Conservation (phyloP, 306 rosid genomes). For the Prunus padus region DNA sequence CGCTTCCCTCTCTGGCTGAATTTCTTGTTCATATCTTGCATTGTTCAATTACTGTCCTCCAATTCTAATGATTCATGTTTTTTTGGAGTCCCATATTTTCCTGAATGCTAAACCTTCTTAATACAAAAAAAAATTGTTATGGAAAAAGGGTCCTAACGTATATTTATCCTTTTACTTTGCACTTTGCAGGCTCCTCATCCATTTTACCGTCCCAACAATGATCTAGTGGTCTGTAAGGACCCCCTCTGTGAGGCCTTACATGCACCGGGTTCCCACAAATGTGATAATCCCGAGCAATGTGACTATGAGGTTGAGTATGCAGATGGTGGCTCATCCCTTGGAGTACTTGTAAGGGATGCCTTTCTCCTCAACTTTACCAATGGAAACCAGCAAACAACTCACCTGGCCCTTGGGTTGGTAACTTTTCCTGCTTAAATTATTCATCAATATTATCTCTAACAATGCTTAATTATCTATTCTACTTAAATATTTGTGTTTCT, state of each 20-base stretch:
- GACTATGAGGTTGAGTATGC: conserved; percentile 81
- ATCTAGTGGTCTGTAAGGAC: conserved; percentile 70
- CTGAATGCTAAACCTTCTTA: background rate
- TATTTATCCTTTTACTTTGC: conserved; percentile 8
- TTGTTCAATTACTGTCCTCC: no score
- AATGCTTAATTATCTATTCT: background rate
- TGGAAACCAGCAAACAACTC: conserved; percentile 58
- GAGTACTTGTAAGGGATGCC: conserved; percentile 71
- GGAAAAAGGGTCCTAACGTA: background rate
- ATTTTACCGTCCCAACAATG: conserved; percentile 63
- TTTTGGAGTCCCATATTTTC: background rate
- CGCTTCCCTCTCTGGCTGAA: background rate
- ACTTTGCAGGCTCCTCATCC: conserved; percentile 75
- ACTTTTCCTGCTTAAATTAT: conserved; percentile 16
- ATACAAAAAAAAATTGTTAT: background rate
- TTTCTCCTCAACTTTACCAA: conserved; percentile 63
- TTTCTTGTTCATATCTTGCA: background rate
- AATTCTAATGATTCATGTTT: no score
- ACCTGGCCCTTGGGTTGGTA: conserved; percentile 77
- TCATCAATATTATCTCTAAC: background rate
- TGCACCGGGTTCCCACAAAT: conserved; percentile 41
- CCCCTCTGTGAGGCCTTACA: conserved; percentile 69
- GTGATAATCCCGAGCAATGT: conserved; percentile 71
- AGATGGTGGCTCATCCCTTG: conserved; percentile 80
- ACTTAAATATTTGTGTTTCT: background rate